Percentiles rank a stretch among this genome's conserved stretches.
phyloP scores from a whole-genome alignment of 495 filamentous ascomycete species.

The Penicillium fimorum region DNA sequence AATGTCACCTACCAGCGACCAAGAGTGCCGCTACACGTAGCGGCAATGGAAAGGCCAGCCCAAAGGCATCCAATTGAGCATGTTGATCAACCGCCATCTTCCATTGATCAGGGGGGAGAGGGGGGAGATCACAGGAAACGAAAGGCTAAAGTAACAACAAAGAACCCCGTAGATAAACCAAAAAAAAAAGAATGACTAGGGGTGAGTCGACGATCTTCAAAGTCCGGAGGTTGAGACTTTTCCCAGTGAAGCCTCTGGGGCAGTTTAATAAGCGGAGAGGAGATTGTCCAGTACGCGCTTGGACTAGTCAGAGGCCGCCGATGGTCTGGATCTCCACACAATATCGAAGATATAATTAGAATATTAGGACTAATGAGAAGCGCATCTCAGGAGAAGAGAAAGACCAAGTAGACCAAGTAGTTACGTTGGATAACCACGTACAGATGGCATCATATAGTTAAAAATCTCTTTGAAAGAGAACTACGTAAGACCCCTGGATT shows the following conservation, averaged over 20 bases:
- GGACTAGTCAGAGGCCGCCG: constrained; percentile 5
- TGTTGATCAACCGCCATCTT: constrained; percentile 78
- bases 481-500: not conserved
- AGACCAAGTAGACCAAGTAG: not conserved
- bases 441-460: not conserved
- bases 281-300: constrained; percentile 7
- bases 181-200: constrained; percentile 45
- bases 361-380: constrained; percentile 5
- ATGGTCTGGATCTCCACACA: constrained; percentile 19
- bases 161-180: constrained; percentile 11
- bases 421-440: not conserved
- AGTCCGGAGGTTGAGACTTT: constrained; percentile 19
- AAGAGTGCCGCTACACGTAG: constrained; percentile 77
- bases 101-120: constrained; percentile 36
- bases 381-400: constrained; percentile 10
- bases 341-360: constrained; percentile 15
- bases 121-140: constrained; percentile 1
- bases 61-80: constrained; percentile 80
- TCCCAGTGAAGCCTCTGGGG: constrained; percentile 21
- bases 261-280: constrained; percentile 24
- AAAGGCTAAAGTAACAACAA: constrained; percentile 15
- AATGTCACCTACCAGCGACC: constrained; percentile 61
- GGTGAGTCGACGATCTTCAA: constrained; percentile 29
- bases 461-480: not conserved
- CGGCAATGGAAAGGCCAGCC: constrained; percentile 79